A percentile compares a stretch with the other conserved stretches of the same genome.
Conservation (phyloP, 306 rosid genomes). For the Cucumis hystrix region DNA sequence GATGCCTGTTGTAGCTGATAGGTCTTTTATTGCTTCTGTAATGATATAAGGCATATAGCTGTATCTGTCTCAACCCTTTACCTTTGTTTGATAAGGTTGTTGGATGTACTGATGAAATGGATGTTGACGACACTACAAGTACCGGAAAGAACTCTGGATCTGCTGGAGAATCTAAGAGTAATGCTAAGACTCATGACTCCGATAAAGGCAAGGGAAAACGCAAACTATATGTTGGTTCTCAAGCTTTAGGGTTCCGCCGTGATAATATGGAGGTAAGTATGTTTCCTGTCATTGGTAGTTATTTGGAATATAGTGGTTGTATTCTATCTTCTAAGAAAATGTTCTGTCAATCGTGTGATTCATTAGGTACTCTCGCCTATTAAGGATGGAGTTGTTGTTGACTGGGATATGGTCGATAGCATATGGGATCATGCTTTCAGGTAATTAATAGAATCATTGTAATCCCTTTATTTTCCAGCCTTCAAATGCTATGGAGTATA, state of each 20-base stretch:
- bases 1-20: not conserved
- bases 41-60: not conserved
- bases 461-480: not conserved
- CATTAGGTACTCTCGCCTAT: slow-evolving; percentile 66
- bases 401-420: slow-evolving; percentile 94
- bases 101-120: slow-evolving; percentile 91
- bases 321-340: not conserved
- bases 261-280: slow-evolving; percentile 80
- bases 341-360: slow-evolving; percentile 7
- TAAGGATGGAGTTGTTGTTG: slow-evolving; percentile 84
- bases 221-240: slow-evolving; percentile 78
- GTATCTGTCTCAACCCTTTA: slow-evolving; percentile 5
- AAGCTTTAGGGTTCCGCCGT: slow-evolving; percentile 81
- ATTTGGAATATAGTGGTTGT: not conserved
- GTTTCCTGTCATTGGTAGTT: not conserved
- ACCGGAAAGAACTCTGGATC: slow-evolving; percentile 53
- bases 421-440: slow-evolving; percentile 99
- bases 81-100: slow-evolving; percentile 47
- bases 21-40: not conserved
- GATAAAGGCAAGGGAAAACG: slow-evolving; percentile 75
- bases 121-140: slow-evolving; percentile 58
- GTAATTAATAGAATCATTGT: slow-evolving; percentile 13
- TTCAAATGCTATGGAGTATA: not conserved
- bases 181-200: slow-evolving; percentile 34
- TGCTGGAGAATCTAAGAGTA: slow-evolving; percentile 43